phyloP scores from a whole-genome alignment of 2,329 filamentous ascomycete species.

The Hymenoscyphus albidus region DNA sequence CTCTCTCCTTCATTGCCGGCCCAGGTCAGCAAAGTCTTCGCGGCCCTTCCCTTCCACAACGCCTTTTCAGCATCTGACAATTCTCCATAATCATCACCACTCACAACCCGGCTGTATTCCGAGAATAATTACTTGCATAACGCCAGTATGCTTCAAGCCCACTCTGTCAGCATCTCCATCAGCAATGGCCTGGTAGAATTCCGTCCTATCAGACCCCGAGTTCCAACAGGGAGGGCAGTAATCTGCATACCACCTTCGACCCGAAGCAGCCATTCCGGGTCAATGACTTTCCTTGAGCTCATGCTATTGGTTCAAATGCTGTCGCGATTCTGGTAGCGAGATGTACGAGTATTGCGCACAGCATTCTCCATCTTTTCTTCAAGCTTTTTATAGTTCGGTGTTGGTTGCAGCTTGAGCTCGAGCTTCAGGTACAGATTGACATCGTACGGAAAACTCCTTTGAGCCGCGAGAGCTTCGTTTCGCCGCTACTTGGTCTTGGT shows the following conservation, averaged over 20 bases:
- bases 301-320: not conserved
- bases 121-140: slow-evolving; percentile 12
- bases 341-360: not conserved
- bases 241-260: not conserved
- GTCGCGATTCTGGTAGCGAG: not conserved
- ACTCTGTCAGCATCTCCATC: slow-evolving; percentile 5
- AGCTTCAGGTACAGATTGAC: slow-evolving; percentile 1
- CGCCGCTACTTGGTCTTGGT: not conserved
- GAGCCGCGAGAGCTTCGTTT: not conserved
- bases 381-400: slow-evolving; percentile 4
- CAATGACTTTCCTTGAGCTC: not conserved
- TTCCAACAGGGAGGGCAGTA: not conserved
- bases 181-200: slow-evolving; percentile 9
- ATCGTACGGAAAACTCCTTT: not conserved
- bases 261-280: not conserved
- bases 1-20: not conserved
- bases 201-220: not conserved
- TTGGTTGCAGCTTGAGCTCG: not conserved
- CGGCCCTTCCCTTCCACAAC: not conserved
- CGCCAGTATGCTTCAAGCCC: not conserved
- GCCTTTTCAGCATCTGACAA: not conserved
- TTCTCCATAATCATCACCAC: not conserved
- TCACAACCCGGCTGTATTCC: not conserved
- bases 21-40: not conserved
- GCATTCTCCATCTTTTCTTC: not conserved